Conservation (phyloP, 257 asterid genomes). For the Solanum piurae region DNA sequence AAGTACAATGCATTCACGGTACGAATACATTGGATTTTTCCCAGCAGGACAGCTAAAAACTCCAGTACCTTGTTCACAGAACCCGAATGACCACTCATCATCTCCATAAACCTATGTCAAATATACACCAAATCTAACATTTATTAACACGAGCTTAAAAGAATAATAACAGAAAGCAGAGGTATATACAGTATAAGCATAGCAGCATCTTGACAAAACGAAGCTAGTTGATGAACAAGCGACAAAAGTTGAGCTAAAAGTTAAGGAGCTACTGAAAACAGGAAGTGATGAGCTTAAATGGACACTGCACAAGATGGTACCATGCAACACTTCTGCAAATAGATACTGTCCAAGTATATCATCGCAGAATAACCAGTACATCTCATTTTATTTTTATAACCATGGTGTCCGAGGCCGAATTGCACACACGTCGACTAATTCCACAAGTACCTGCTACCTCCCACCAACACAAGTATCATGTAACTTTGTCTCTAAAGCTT, state of each 20-base stretch:
- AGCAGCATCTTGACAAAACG: neutral
- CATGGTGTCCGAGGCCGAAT: neutral
- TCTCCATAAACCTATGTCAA: slow-evolving; percentile 50
- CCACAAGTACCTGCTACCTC: neutral
- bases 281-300: neutral
- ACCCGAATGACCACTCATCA: slow-evolving; percentile 98
- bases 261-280: neutral
- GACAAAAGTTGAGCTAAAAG: neutral
- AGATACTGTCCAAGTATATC: neutral
- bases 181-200: neutral
- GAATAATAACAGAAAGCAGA: neutral
- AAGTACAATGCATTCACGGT: slow-evolving; percentile 64
- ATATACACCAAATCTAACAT: neutral
- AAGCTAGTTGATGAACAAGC: neutral
- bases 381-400: neutral
- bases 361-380: neutral
- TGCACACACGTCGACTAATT: neutral
- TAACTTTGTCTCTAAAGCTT: neutral
- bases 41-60: slow-evolving; percentile 86
- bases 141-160: neutral
- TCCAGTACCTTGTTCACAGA: slow-evolving; percentile 92
- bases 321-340: neutral
- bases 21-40: slow-evolving; percentile 91
- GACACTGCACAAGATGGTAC: neutral
- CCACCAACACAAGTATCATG: neutral